phyloP scores from a whole-genome alignment of 805 yeast genomes.

The Kluyveromyces starmeri region DNA sequence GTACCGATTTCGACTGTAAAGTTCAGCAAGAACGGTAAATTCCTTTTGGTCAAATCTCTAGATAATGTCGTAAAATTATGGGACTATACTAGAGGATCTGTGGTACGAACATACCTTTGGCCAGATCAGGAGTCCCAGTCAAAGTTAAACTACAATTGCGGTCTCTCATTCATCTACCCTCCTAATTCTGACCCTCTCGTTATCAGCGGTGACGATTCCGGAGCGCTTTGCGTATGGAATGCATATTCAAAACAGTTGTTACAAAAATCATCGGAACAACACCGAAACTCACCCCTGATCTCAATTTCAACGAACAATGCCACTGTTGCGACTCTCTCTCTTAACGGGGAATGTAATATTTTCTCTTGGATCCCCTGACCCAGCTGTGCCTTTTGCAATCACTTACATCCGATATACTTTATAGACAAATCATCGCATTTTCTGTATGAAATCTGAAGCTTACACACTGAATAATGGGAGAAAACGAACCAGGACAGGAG shows the following conservation, averaged over 20 bases:
- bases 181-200: constrained; percentile 14
- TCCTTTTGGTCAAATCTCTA: constrained; percentile 64
- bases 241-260: constrained; percentile 15
- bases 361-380: constrained; percentile 22
- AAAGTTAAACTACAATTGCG: constrained; percentile 20
- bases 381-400: no score
- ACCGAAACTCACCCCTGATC: constrained; percentile 18
- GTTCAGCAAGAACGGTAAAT: constrained; percentile 75
- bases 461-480: no score
- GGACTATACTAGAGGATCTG: constrained; percentile 77
- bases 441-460: no score
- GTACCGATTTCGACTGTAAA: constrained; percentile 65
- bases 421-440: no score
- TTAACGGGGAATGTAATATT: constrained; percentile 22
- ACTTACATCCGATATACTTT: no score
- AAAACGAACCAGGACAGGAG: no score
- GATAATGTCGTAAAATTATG: constrained; percentile 76
- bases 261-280: constrained; percentile 11
- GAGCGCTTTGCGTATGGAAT: constrained; percentile 23
- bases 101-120: constrained; percentile 56
- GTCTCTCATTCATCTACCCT: constrained; percentile 23
- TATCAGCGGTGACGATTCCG: constrained; percentile 24
- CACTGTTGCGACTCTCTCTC: constrained; percentile 19
- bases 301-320: constrained; percentile 15
- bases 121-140: constrained; percentile 8